Base-by-base conservation (phyloP, 2,329 filamentous ascomycete genomes). In the Sclerotinia subarctica region DNA sequence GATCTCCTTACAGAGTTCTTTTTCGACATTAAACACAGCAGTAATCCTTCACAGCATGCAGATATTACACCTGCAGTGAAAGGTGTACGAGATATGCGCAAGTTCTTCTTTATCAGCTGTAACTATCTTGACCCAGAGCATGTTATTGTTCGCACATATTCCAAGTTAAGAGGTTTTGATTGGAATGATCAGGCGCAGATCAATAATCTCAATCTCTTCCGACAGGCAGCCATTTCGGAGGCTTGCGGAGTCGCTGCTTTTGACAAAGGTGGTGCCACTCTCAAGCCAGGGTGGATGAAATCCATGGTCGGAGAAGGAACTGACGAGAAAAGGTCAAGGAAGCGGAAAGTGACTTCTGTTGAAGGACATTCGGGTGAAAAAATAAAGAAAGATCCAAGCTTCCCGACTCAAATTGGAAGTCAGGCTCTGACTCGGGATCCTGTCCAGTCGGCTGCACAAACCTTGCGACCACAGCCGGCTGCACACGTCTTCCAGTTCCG, bases 101-200 rank as follows among this genome's bases (percentile, higher is more conserved):
- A 59, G 6, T 51, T 59, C 44, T 49, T 38, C 26, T 35, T 66
- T n/a, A 17, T 24, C 19, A 32, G 42, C 26, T 66, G 64, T 44
- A 11, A 51, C 53, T 66, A 49, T 26, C 24, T 29, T 17, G 53
- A 66, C 4, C 52, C n/a, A 3, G 46, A 46, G 44, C 21, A 66
- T 15, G 19, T 66, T n/a, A 38, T 59, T 21, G 32, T 66, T 58
- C 53, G 54, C 8, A 66, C 53, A 38, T 66, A 59, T 21, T 13
- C 64, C 2, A 29, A 51, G 10, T 21, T 26, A 5, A 15, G 7
- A 5, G 11, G 3, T 24, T 66, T 66, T 15, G 44, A 66, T n/a
- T 66, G 64, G 53, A 17, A 60, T 29, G 1, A 66, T 3, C 26
- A 51, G 10, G 29, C 10, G 13, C 15, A 51, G 21, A 59, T 66